A percentile compares a stretch with the other conserved stretches of the same genome.
phyloP scores from a whole-genome alignment of 768 basidiomycete species.

The Ephemerocybe angulata region DNA sequence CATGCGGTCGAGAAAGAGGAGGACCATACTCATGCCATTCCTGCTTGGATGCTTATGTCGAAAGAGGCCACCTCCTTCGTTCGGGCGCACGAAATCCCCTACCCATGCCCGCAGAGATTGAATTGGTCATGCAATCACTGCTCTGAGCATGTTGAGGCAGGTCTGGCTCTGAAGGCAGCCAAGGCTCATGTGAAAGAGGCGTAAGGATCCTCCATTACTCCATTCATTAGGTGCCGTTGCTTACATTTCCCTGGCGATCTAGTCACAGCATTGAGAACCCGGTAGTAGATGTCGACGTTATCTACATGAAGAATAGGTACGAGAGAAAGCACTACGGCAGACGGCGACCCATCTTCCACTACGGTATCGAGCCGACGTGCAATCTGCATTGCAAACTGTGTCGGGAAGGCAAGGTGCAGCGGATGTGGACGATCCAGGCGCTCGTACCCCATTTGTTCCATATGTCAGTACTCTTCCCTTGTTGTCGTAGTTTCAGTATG shows the following conservation, averaged over 20 bases:
- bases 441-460: slow-evolving; percentile 11
- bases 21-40: slow-evolving; percentile 4
- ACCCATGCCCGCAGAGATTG: neutral
- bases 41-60: slow-evolving; percentile 5
- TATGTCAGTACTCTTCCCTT: neutral
- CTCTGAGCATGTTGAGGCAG: slow-evolving; percentile 5
- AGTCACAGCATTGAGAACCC: slow-evolving; percentile 8
- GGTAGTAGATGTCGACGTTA: slow-evolving; percentile 1
- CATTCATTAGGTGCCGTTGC: no score
- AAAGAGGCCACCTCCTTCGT: slow-evolving; percentile 3
- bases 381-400: slow-evolving; percentile 5
- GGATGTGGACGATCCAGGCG: slow-evolving; percentile 8
- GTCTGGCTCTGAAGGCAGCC: neutral
- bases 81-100: slow-evolving; percentile 1
- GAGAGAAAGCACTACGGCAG: slow-evolving; percentile 1
- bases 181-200: slow-evolving; percentile 4
- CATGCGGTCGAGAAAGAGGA: slow-evolving; percentile 12
- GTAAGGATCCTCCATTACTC: neutral
- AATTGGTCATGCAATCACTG: slow-evolving; percentile 13
- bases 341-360: slow-evolving; percentile 7
- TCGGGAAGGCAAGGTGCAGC: neutral
- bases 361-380: slow-evolving; percentile 9
- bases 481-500: neutral
- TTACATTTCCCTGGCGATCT: neutral
- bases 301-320: slow-evolving; percentile 2